Percentiles rank a stretch among this genome's conserved stretches.
These are phyloP conservation scores for Citrus glauca DNA, from an alignment of 345 rosid species.

Conservation along the genomic window DNA sequence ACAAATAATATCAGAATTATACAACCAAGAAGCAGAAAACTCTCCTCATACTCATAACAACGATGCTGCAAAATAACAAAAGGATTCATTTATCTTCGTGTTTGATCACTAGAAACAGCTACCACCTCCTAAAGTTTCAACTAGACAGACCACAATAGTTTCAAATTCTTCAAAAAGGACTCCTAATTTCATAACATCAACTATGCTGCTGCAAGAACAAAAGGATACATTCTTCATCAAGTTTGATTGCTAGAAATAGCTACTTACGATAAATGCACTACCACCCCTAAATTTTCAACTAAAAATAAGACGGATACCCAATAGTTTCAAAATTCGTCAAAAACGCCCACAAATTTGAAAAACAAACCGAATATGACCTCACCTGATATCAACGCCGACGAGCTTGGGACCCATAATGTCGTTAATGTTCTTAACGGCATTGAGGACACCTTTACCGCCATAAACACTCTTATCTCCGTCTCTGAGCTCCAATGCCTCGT, in stretches of 20 bases:
- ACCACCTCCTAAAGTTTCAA: not conserved
- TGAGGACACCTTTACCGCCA: slow-evolving; percentile 92
- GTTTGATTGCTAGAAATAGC: not conserved
- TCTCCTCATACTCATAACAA: not conserved
- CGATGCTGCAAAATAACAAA: not conserved
- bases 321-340: not conserved
- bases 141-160: not conserved
- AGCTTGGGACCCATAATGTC: slow-evolving; percentile 83
- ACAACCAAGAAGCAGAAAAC: not conserved
- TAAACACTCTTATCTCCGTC: slow-evolving; percentile 81
- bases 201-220: not conserved
- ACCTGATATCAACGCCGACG: slow-evolving; percentile 91
- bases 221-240: not conserved
- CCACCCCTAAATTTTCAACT: not conserved
- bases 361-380: not conserved
- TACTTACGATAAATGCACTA: not conserved
- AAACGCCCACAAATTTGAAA: not conserved
- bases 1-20: slow-evolving; percentile 2
- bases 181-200: not conserved
- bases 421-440: slow-evolving; percentile 72
- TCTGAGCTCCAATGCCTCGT: slow-evolving; percentile 92
- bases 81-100: not conserved
- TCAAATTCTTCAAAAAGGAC: not conserved
- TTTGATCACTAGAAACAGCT: not conserved
- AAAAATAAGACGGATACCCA: not conserved